Conservation (phyloP, 192 early-diverging fungal species). For the Coemansia sp. region DNA sequence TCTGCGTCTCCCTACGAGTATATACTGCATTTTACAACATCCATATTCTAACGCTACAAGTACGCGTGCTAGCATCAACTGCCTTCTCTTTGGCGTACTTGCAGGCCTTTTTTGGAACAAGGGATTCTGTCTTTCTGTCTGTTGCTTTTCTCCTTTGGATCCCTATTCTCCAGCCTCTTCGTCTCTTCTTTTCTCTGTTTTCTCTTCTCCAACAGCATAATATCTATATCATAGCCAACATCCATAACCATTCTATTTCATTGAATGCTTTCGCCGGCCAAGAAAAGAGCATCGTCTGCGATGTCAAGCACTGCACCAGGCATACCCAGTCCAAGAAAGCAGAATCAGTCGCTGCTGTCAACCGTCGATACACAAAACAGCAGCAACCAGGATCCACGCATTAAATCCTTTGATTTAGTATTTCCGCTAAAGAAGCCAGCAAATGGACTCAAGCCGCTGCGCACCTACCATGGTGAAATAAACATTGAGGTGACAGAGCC, state of each 20-base stretch:
- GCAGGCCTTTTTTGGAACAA: not conserved
- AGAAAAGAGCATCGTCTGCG: not conserved
- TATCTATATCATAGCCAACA: not conserved
- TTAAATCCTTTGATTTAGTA: constrained; percentile 36
- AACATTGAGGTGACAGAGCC: constrained; percentile 32
- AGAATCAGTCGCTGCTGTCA: not conserved
- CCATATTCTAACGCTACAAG: not conserved
- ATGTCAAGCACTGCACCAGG: not conserved
- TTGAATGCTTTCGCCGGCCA: not conserved
- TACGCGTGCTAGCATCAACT: not conserved
- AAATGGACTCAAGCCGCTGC: constrained; percentile 47
- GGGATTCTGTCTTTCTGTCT: not conserved
- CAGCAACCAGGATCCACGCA: constrained; percentile 26
- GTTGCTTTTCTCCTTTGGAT: not conserved
- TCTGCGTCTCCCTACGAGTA: not conserved
- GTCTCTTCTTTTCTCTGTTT: not conserved
- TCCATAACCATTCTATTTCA: not conserved
- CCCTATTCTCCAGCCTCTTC: not conserved
- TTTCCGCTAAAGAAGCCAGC: constrained; percentile 38
- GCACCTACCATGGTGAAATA: constrained; percentile 45
- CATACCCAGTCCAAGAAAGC: not conserved
- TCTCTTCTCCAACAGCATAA: not conserved
- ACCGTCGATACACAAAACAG: not conserved
- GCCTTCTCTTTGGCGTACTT: not conserved
- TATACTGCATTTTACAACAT: constrained; percentile 1